A percentile compares a stretch with the other conserved stretches of the same genome.
Evolutionary conservation across 306 rosid genomes (phyloP).

Genomic region (Rubus idaeus): DNA sequence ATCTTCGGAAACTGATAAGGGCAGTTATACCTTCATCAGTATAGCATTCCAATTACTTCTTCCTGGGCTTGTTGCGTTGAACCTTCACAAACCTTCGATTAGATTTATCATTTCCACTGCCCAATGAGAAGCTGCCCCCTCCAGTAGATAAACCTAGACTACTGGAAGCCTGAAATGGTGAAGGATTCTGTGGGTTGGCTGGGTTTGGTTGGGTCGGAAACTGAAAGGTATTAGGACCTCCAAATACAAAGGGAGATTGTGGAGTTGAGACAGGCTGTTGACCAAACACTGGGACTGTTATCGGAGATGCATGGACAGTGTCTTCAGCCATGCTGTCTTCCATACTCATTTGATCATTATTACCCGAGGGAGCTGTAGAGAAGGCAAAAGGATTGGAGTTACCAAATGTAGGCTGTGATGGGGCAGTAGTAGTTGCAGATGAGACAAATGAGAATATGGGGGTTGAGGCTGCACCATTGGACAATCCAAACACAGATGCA

Average conservation of each 20-base stretch:
- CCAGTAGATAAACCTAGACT: constrained; percentile 48
- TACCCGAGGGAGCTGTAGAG: constrained; percentile 44
- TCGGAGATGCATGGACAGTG: constrained; percentile 45
- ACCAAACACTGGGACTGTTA: constrained; percentile 44
- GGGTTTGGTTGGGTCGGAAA: constrained; percentile 57
- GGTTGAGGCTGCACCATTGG: constrained; percentile 48
- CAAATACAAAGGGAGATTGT: constrained; percentile 59
- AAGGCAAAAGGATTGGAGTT: constrained; percentile 42
- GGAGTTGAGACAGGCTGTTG: constrained; percentile 45
- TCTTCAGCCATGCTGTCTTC: constrained; percentile 98
- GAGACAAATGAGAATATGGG: constrained; percentile 59
- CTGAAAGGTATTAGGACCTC: constrained; percentile 49
- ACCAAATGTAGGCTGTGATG: constrained; percentile 62
- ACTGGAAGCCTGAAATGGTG: constrained; percentile 73
- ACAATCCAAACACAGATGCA: constrained; percentile 48
- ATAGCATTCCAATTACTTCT: constrained; percentile 43
- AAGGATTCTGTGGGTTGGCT: constrained; percentile 48
- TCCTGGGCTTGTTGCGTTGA: constrained; percentile 48
- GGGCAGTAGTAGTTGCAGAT: constrained; percentile 32
- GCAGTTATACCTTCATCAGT: constrained; percentile 31
- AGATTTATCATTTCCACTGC: constrained; percentile 73
- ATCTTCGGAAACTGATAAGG: constrained; percentile 21
- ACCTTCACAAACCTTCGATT: constrained; percentile 51
- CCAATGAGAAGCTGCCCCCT: constrained; percentile 83
- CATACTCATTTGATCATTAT: constrained; percentile 72